Conservation (phyloP, 2,329 filamentous ascomycete species). For the Penicillium sp. region DNA sequence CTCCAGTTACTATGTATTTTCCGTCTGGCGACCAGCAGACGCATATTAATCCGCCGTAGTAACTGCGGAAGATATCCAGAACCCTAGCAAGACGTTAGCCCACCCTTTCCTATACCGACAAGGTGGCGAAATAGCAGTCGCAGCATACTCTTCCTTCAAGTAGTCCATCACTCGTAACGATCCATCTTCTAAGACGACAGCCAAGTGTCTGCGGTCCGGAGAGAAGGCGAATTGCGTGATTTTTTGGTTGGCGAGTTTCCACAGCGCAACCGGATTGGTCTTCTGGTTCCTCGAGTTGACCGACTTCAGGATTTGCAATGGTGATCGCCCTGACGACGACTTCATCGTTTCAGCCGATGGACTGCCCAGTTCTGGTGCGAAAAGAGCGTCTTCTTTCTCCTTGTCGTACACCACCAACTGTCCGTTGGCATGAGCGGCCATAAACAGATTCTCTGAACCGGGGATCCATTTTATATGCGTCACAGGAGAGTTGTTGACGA, state of each 20-base stretch:
- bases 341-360: constrained; percentile 20
- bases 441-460: constrained; percentile 82
- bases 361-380: constrained; percentile 55
- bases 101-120: no score
- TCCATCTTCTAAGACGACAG: constrained; percentile 85
- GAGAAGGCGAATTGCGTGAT: constrained; percentile 90
- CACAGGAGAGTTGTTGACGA: constrained; percentile 77
- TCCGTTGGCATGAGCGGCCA: constrained; percentile 87
- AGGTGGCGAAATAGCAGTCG: no score
- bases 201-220: constrained; percentile 75
- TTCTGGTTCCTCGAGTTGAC: constrained; percentile 91
- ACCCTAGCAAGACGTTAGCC: no score
- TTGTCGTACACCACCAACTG: constrained; percentile 92
- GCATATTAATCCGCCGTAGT: constrained; percentile 86
- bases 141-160: constrained; percentile 70
- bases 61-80: constrained; percentile 77
- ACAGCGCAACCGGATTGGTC: constrained; percentile 79
- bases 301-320: constrained; percentile 72
- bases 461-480: constrained; percentile 88
- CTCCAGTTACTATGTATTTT: constrained; percentile 88
- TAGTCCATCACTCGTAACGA: constrained; percentile 85
- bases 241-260: constrained; percentile 83
- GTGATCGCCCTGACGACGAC: constrained; percentile 24
- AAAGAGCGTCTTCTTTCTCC: constrained; percentile 80
- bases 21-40: constrained; percentile 97